Conservation (phyloP, 164 flowering plant genomes). For the Cinnamomum chago region DNA sequence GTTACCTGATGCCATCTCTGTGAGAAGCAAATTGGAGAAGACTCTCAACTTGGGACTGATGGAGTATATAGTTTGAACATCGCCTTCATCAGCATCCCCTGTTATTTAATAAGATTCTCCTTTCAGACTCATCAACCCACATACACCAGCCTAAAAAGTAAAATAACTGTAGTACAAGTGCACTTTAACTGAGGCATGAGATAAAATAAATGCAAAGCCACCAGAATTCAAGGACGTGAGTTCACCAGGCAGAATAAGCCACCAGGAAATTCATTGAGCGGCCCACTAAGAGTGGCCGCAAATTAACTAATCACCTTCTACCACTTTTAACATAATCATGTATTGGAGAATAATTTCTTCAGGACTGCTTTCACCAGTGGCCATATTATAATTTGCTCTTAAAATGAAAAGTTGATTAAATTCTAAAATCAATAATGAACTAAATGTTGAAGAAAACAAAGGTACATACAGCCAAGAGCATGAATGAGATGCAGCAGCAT, state of each 20-base stretch:
- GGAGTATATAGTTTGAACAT: constrained; percentile 42
- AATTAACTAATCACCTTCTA: neutral
- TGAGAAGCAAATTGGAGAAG: constrained; percentile 94
- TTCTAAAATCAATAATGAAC: too few species aligned
- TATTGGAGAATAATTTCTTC: too few species aligned
- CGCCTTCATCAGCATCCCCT: constrained; percentile 29
- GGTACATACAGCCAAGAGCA: too few species aligned
- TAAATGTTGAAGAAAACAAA: too few species aligned
- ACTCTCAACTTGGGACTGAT: constrained; percentile 67
- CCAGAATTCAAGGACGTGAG: neutral
- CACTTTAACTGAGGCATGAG: neutral
- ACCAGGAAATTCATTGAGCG: neutral
- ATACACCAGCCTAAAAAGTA: neutral
- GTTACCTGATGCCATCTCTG: constrained; percentile 78
- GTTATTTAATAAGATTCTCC: constrained; percentile 16
- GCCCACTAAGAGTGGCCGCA: too few species aligned
- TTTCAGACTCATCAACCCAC: neutral
- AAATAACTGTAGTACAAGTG: neutral
- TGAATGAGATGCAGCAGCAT: neutral
- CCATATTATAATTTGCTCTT: too few species aligned
- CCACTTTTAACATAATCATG: neutral
- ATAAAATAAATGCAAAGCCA: too few species aligned
- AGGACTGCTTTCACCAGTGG: too few species aligned
- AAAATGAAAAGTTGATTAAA: too few species aligned
- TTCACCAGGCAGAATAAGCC: neutral